These are phyloP conservation scores for Hypoxylon rickii DNA, from an alignment of 495 filamentous ascomycete genomes.

Conservation along the genomic window DNA sequence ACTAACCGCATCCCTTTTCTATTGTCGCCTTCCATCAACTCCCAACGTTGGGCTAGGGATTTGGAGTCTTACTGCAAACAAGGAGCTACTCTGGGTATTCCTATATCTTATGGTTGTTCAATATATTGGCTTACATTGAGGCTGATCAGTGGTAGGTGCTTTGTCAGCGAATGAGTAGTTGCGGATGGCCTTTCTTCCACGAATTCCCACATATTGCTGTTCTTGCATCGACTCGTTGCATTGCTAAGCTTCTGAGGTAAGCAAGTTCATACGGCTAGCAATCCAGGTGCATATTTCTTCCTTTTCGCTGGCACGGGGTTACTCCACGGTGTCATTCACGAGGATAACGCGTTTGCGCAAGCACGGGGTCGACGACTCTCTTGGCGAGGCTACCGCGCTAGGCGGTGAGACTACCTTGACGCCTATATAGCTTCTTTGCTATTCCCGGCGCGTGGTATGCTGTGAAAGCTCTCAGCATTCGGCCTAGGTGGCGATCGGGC, in stretches of 20 bases:
- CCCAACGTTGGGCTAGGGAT: neutral
- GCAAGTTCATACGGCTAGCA: neutral
- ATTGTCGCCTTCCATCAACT: constrained; percentile 2
- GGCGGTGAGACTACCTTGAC: constrained; percentile 1
- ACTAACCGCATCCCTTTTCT: neutral
- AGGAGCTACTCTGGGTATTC: neutral
- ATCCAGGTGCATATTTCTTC: neutral
- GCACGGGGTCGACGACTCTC: neutral
- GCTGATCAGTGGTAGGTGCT: constrained; percentile 1
- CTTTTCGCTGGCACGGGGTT: neutral
- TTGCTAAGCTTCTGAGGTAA: constrained; percentile 25
- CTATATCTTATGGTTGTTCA: neutral
- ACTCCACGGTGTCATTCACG: neutral
- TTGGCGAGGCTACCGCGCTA: constrained; percentile 10
- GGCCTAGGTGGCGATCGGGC: neutral
- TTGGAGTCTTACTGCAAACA: constrained; percentile 9
- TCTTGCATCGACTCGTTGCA: neutral
- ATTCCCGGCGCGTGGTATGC: neutral
- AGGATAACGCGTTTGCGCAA: neutral
- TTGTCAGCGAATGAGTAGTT: constrained; percentile 5
- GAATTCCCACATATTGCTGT: constrained; percentile 1
- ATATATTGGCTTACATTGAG: constrained; percentile 1
- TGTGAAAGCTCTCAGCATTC: neutral
- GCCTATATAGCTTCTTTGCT: neutral
- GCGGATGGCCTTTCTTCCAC: neutral